Percentiles rank a stretch among this genome's conserved stretches.
Conservation (phyloP, 306 rosid species). For the Erythrophleum fordii region DNA sequence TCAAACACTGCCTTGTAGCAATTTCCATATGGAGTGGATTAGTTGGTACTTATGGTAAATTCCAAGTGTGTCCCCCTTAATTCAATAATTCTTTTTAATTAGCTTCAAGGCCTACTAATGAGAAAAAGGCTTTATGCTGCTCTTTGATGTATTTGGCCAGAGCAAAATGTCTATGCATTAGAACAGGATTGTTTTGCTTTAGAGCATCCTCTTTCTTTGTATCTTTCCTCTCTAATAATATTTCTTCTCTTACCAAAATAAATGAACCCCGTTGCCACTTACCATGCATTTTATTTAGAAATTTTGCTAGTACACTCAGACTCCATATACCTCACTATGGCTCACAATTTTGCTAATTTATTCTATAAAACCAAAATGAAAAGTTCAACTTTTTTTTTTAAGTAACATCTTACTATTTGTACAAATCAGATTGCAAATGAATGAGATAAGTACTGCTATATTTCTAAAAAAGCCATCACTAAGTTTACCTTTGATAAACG, state of each 20-base stretch:
- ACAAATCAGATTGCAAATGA: neutral
- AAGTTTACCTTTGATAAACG: constrained; percentile 70
- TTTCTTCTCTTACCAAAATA: neutral
- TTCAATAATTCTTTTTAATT: too few relatives aligned
- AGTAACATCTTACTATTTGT: neutral
- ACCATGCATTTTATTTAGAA: neutral
- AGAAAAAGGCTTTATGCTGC: too few relatives aligned
- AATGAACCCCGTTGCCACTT: neutral
- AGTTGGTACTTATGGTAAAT: too few relatives aligned
- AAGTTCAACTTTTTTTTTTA: neutral
- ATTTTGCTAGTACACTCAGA: neutral
- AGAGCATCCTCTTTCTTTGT: neutral
- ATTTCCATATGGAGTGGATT: too few relatives aligned
- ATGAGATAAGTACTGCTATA: neutral
- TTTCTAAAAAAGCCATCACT: constrained; percentile 16
- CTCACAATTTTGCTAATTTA: neutral
- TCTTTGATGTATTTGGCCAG: too few relatives aligned
- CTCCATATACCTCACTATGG: neutral
- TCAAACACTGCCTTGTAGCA: too few relatives aligned
- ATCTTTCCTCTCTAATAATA: neutral
- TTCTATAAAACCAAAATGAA: neutral
- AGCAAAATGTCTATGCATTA: too few relatives aligned
- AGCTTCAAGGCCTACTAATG: too few relatives aligned
- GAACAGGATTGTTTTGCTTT: neutral
- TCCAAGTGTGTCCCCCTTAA: too few relatives aligned